phyloP scores from a whole-genome alignment of 179 eudicot genomes.

The Nepenthes alata region DNA sequence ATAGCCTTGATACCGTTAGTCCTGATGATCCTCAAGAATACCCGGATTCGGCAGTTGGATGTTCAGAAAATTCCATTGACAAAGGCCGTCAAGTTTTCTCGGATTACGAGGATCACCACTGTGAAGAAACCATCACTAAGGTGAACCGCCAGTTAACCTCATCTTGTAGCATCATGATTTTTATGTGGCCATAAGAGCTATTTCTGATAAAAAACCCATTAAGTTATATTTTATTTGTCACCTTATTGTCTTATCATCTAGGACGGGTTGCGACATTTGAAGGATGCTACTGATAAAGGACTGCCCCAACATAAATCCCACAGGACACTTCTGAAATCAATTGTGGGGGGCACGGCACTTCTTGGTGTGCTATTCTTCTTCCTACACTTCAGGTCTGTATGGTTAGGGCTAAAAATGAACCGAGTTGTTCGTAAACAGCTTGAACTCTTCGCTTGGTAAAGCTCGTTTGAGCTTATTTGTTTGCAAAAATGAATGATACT shows the following conservation, averaged over 20 bases:
- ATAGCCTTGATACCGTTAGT: neutral
- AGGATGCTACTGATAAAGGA: conserved; percentile 8
- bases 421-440: neutral
- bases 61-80: no score
- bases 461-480: no score
- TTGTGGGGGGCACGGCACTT: conserved; percentile 53
- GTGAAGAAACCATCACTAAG: neutral
- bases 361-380: conserved; percentile 45
- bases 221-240: neutral
- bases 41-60: no score
- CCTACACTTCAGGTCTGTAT: conserved; percentile 48
- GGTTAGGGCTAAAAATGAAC: neutral
- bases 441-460: no score
- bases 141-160: neutral
- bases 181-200: neutral
- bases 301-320: conserved; percentile 20
- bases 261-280: conserved; percentile 11
- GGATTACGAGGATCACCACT: no score
- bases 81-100: no score
- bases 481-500: no score
- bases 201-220: neutral
- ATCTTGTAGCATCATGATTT: neutral
- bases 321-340: conserved; percentile 36
- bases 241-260: conserved; percentile 1
- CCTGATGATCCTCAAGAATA: conserved; percentile 8